Percentiles rank a stretch among this genome's conserved stretches.
phyloP scores from a whole-genome alignment of 495 filamentous ascomycete genomes.

The Corynascus novoguineensis region DNA sequence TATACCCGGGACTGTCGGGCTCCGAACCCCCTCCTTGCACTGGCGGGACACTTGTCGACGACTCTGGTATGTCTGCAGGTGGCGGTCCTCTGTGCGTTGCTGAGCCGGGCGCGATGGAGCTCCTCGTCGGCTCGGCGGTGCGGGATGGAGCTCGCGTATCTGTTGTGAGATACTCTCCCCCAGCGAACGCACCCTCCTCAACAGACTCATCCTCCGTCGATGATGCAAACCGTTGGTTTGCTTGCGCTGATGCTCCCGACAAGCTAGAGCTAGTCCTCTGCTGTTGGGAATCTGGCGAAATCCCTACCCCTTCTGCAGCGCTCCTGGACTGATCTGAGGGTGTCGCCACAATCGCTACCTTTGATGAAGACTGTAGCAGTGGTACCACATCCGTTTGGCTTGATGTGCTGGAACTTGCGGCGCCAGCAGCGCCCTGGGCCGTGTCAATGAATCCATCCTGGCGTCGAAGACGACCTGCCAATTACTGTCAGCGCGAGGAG shows the following conservation, averaged over 20 bases:
- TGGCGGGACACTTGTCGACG: neutral
- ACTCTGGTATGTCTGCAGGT: conserved; percentile 6
- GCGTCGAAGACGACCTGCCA: conserved; percentile 9
- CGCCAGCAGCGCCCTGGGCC: conserved; percentile 2
- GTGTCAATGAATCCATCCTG: conserved; percentile 6
- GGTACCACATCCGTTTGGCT: neutral
- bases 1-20: neutral
- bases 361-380: neutral
- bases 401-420: conserved; percentile 1
- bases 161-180: conserved; percentile 18
- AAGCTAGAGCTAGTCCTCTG: neutral
- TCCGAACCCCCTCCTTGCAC: neutral
- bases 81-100: conserved; percentile 14
- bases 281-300: neutral
- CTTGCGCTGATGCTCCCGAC: neutral
- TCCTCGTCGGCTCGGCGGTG: conserved; percentile 12
- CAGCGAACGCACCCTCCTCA: conserved; percentile 16
- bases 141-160: conserved; percentile 17
- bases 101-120: conserved; percentile 13
- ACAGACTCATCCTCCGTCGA: conserved; percentile 13
- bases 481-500: conserved; percentile 1
- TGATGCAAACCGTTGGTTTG: neutral
- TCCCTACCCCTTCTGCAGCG: neutral
- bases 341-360: neutral
- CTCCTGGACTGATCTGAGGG: neutral